Percentiles rank a stretch among this genome's conserved stretches.
phyloP scores from a whole-genome alignment of 495 filamentous ascomycete genomes.

The Aspergillus saccharolyticus region DNA sequence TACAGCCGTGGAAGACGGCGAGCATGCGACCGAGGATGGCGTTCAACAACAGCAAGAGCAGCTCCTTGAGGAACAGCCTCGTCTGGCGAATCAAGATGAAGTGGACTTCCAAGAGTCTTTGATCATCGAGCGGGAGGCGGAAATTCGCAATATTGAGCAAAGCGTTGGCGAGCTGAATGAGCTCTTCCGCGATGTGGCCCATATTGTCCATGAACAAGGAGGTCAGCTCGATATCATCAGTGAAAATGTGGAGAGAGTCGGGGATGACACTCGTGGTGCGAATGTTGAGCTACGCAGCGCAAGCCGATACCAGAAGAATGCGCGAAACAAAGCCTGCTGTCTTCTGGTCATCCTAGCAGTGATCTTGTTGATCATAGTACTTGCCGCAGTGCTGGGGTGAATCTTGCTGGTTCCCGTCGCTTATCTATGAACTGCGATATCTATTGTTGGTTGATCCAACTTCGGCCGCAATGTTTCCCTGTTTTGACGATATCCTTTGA shows the following conservation, averaged over 20 bases:
- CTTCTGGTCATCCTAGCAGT: slow-evolving; percentile 85
- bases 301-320: slow-evolving; percentile 86
- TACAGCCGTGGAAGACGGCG: slow-evolving; percentile 59
- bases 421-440: slow-evolving; percentile 9
- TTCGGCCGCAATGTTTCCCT: slow-evolving; percentile 1
- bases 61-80: slow-evolving; percentile 72
- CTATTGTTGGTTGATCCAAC: slow-evolving; percentile 12
- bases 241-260: slow-evolving; percentile 77
- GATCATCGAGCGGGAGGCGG: slow-evolving; percentile 90
- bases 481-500: slow-evolving; percentile 26
- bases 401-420: slow-evolving; percentile 7
- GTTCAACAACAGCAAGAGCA: slow-evolving; percentile 52
- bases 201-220: slow-evolving; percentile 93
- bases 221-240: slow-evolving; percentile 83
- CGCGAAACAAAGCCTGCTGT: slow-evolving; percentile 86
- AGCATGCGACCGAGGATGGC: slow-evolving; percentile 27
- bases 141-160: slow-evolving; percentile 96
- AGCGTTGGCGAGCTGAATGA: slow-evolving; percentile 93
- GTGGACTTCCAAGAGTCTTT: slow-evolving; percentile 96
- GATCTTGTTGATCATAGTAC: slow-evolving; percentile 79
- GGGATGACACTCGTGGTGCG: slow-evolving; percentile 74
- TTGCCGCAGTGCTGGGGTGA: slow-evolving; percentile 71
- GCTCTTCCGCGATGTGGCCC: slow-evolving; percentile 91
- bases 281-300: slow-evolving; percentile 79
- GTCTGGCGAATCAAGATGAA: slow-evolving; percentile 85